Evolutionary conservation across 257 asterid genomes (phyloP).

Genomic region (Solanum rostratum): DNA sequence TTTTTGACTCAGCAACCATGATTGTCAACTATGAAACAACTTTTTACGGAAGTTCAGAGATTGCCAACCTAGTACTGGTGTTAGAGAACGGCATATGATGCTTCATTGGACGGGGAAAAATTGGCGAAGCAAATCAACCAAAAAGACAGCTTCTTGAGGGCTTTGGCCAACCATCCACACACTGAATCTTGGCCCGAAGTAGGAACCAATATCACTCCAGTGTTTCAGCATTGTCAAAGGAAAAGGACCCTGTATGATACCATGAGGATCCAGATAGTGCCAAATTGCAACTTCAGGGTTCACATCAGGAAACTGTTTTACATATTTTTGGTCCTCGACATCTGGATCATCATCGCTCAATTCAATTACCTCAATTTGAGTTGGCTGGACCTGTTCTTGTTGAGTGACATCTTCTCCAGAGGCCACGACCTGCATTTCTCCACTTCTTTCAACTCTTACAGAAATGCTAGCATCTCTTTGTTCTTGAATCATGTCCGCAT

Average conservation of each 20-base stretch:
- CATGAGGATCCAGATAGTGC: constrained; percentile 63
- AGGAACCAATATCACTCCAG: constrained; percentile 45
- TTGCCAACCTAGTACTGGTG: neutral
- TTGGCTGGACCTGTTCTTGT: neutral
- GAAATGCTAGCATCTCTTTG: neutral
- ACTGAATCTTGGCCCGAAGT: constrained; percentile 35
- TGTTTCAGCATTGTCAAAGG: constrained; percentile 20
- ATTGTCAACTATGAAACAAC: neutral
- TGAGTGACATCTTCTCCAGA: neutral
- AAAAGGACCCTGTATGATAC: constrained; percentile 34
- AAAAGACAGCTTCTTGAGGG: constrained; percentile 21
- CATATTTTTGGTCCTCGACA: constrained; percentile 1
- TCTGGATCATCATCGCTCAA: constrained; percentile 48
- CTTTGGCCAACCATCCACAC: constrained; percentile 51
- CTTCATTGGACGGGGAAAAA: neutral
- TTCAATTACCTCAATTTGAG: constrained; percentile 28
- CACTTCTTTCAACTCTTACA: neutral
- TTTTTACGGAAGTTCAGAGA: neutral
- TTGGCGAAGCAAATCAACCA: constrained; percentile 30
- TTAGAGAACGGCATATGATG: neutral
- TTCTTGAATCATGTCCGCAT: neutral
- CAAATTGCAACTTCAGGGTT: constrained; percentile 14
- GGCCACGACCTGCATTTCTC: neutral
- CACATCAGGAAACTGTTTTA: neutral
- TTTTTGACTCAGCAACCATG: neutral